Evolutionary conservation across 2,329 filamentous ascomycete species (phyloP).

Genomic region (Colletotrichum viniferum): DNA sequence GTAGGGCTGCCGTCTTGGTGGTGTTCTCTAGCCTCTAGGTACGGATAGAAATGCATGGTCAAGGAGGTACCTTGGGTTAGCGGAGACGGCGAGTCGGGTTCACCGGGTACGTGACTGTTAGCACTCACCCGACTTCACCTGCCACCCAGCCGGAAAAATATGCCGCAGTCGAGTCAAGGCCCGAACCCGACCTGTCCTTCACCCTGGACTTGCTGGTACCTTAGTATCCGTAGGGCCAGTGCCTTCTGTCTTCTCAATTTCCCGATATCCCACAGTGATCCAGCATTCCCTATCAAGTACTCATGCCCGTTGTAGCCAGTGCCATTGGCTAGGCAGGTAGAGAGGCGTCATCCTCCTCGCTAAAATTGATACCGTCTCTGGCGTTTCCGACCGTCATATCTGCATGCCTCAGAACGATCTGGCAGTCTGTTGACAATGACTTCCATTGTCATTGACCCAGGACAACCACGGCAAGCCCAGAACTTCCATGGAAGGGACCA

Average conservation of each 20-base stretch:
- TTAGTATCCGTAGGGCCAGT: neutral
- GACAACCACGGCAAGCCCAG: neutral
- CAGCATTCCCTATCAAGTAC: neutral
- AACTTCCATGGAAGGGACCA: neutral
- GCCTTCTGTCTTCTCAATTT: neutral
- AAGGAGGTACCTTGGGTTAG: neutral
- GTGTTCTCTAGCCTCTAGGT: neutral
- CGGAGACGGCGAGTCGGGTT: neutral
- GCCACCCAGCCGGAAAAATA: neutral
- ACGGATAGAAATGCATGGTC: neutral
- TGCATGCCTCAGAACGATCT: neutral
- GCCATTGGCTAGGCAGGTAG: neutral
- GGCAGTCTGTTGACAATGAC: neutral
- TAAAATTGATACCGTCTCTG: neutral
- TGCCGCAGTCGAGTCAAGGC: conserved; percentile 3
- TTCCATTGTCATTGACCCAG: neutral
- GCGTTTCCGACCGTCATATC: neutral
- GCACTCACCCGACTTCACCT: neutral
- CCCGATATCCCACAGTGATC: neutral
- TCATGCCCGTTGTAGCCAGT: neutral
- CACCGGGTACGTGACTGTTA: neutral
- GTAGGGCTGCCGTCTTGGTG: neutral
- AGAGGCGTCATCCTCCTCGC: neutral
- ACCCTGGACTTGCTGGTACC: neutral
- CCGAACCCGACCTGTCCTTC: neutral